These are phyloP conservation scores for Haematococcus lacustris DNA, from an alignment of 139 green algal genomes.

Conservation along the genomic window DNA sequence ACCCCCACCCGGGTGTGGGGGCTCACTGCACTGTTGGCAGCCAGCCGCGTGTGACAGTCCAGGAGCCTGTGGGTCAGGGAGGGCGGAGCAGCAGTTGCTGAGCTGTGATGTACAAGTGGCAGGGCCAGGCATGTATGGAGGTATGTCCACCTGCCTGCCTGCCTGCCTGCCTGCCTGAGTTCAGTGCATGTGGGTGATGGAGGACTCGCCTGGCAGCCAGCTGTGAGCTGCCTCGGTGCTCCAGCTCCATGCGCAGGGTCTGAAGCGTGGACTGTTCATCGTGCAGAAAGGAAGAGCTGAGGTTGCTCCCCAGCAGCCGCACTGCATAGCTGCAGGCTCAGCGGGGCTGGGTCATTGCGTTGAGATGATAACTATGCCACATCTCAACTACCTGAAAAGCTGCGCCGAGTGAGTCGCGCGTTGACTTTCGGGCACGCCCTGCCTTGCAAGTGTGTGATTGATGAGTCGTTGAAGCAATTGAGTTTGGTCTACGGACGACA, in stretches of 20 bases:
- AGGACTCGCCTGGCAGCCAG: neutral
- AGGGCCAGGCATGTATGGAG: neutral
- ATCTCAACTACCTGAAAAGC: constrained; percentile 5
- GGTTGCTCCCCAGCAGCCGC: constrained; percentile 3
- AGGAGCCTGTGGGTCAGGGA: constrained; percentile 1
- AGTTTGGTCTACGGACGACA: too few relatives aligned
- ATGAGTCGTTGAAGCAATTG: neutral
- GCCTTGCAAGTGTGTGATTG: neutral
- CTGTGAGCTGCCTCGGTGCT: neutral
- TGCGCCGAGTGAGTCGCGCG: neutral
- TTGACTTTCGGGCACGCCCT: neutral
- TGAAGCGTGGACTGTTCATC: constrained; percentile 9
- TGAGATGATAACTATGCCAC: neutral
- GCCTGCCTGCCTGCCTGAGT: neutral
- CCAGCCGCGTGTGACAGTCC: constrained; percentile 1
- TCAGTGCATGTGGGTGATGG: neutral
- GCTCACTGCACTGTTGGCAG: neutral
- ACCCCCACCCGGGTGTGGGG: neutral
- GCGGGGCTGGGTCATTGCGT: neutral
- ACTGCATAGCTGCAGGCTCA: constrained; percentile 8
- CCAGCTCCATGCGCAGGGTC: neutral
- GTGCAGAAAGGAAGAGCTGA: neutral
- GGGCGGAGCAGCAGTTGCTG: neutral
- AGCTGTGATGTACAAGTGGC: neutral
- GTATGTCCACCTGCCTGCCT: neutral